Conservation (phyloP, 2,329 filamentous ascomycete genomes). For the Blastomyces emzantsi region DNA sequence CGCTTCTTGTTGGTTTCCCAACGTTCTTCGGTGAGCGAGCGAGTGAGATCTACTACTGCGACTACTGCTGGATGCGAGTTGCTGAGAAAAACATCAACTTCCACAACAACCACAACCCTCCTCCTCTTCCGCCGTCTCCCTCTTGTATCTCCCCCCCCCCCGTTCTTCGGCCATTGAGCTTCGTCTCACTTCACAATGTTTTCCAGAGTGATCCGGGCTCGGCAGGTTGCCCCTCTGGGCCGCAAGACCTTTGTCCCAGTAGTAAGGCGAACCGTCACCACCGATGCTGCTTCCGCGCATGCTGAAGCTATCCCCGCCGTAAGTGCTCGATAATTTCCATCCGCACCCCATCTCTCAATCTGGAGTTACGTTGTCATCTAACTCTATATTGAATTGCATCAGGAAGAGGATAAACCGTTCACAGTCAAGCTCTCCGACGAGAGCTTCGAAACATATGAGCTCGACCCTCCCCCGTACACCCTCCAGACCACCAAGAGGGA, state of each 20-base stretch:
- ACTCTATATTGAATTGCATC: constrained; percentile 17
- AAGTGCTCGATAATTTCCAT: constrained; percentile 25
- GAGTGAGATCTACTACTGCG: background rate
- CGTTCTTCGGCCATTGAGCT: constrained; percentile 12
- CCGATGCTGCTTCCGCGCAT: constrained; percentile 86
- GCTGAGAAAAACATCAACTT: background rate
- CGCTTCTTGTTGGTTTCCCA: constrained; percentile 1
- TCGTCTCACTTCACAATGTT: constrained; percentile 49
- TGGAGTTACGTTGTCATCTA: background rate
- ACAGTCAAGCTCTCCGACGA: constrained; percentile 88
- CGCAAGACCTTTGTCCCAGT: constrained; percentile 39
- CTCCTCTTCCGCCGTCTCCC: background rate
- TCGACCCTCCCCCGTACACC: constrained; percentile 91
- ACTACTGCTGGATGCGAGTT: background rate
- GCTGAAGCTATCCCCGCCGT: constrained; percentile 69
- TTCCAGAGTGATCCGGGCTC: constrained; percentile 58
- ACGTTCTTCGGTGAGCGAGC: background rate
- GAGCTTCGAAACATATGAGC: constrained; percentile 99
- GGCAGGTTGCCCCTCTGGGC: constrained; percentile 50
- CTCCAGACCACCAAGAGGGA: constrained; percentile 93
- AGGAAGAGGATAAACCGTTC: constrained; percentile 94
- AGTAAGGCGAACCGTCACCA: constrained; percentile 73
- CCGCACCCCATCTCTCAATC: background rate
- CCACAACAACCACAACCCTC: background rate
- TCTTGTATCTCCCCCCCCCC: constrained; percentile 1